phyloP scores from a whole-genome alignment of 768 basidiomycete genomes.

The Russula lepida region DNA sequence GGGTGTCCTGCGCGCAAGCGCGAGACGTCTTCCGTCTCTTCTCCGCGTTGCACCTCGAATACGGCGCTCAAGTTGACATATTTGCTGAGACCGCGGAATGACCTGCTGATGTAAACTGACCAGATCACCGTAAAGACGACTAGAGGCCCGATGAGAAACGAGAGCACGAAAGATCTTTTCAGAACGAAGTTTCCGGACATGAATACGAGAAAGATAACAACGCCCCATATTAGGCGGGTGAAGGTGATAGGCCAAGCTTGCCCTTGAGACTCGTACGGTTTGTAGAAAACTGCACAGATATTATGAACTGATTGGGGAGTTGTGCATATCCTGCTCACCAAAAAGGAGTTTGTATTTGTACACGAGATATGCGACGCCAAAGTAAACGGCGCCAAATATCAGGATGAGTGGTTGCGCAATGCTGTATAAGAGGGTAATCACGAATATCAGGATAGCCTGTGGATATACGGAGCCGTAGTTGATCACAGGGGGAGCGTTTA shows the following conservation, averaged over 20 bases:
- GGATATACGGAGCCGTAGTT: slow-evolving; percentile 98
- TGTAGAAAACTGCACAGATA: slow-evolving; percentile 77
- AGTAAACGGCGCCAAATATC: slow-evolving; percentile 92
- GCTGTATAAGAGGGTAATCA: slow-evolving; percentile 90
- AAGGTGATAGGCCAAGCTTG: slow-evolving; percentile 98
- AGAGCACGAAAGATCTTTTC: slow-evolving; percentile 49
- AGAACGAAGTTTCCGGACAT: slow-evolving; percentile 94
- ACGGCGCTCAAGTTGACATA: slow-evolving; percentile 82
- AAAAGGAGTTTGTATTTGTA: slow-evolving; percentile 98
- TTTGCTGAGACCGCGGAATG: slow-evolving; percentile 64
- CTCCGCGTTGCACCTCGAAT: slow-evolving; percentile 83
- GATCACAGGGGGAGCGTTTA: slow-evolving; percentile 96
- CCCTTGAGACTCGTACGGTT: slow-evolving; percentile 94
- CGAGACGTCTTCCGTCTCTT: slow-evolving; percentile 72
- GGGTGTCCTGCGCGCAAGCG: slow-evolving; percentile 74
- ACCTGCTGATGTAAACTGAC: slow-evolving; percentile 67
- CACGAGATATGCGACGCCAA: slow-evolving; percentile 90
- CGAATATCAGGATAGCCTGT: slow-evolving; percentile 92
- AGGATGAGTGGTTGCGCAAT: slow-evolving; percentile 93
- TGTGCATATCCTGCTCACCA: slow-evolving; percentile 43
- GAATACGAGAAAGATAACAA: slow-evolving; percentile 89
- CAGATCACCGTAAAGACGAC: slow-evolving; percentile 67
- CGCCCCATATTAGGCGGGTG: slow-evolving; percentile 82
- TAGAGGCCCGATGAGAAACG: slow-evolving; percentile 65
- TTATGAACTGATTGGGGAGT: not conserved